Evolutionary conservation across 768 basidiomycete genomes (phyloP).

Genomic region (Clitopilus hobsonii): DNA sequence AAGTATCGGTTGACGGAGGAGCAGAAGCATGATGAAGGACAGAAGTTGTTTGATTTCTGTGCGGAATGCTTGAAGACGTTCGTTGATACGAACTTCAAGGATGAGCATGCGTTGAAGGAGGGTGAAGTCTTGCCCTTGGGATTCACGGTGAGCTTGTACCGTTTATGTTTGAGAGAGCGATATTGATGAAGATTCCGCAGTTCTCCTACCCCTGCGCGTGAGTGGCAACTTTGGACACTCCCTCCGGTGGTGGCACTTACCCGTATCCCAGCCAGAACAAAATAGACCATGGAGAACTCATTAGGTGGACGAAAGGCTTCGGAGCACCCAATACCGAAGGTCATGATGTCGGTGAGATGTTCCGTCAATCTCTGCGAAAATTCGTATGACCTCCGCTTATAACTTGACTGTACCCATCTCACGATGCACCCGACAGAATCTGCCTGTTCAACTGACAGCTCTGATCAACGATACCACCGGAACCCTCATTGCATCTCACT

Average conservation of each 20-base stretch:
- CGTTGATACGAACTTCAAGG: slow-evolving; percentile 65
- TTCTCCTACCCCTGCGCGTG: slow-evolving; percentile 95
- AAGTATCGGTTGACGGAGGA: slow-evolving; percentile 97
- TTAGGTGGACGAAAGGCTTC: slow-evolving; percentile 99
- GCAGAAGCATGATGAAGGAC: slow-evolving; percentile 97
- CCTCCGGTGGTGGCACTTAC: neutral
- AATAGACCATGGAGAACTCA: slow-evolving; percentile 91
- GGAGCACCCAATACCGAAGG: slow-evolving; percentile 91
- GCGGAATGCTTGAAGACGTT: slow-evolving; percentile 91
- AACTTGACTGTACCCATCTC: neutral
- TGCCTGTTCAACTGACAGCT: slow-evolving; percentile 81
- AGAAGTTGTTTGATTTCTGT: slow-evolving; percentile 95
- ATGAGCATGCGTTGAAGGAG: slow-evolving; percentile 39
- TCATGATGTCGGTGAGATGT: slow-evolving; percentile 90
- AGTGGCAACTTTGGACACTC: slow-evolving; percentile 25
- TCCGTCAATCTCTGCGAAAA: slow-evolving; percentile 75
- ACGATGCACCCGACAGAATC: slow-evolving; percentile 42
- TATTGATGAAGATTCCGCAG: slow-evolving; percentile 23
- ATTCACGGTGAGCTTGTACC: slow-evolving; percentile 68
- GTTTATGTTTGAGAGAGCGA: slow-evolving; percentile 2
- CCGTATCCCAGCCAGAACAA: slow-evolving; percentile 58
- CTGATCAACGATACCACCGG: slow-evolving; percentile 98
- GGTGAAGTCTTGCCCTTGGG: slow-evolving; percentile 75
- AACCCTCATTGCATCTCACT: slow-evolving; percentile 94
- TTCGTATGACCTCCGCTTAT: slow-evolving; percentile 48